These are phyloP conservation scores for Xylaria venustula DNA, from an alignment of 495 filamentous ascomycete species.

Conservation along the genomic window DNA sequence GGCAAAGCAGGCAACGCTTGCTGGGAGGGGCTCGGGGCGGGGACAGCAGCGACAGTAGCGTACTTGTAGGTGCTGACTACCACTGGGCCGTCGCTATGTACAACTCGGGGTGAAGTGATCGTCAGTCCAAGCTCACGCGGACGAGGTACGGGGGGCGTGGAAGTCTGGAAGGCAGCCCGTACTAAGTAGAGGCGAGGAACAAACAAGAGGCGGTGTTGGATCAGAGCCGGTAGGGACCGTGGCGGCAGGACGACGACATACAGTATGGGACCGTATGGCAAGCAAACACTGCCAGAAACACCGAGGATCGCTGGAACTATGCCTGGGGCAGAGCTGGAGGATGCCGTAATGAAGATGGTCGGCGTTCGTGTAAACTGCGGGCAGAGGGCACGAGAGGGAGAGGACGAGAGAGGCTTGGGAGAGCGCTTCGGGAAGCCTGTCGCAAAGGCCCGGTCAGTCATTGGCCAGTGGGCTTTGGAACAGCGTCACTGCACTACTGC, in stretches of 20 bases:
- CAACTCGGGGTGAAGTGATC: conserved; percentile 30
- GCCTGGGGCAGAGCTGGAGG: not conserved
- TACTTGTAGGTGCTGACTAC: conserved; percentile 20
- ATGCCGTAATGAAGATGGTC: too few relatives aligned
- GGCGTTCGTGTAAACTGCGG: too few relatives aligned
- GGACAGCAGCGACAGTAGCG: conserved; percentile 16
- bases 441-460: not conserved
- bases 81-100: conserved; percentile 11
- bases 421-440: not conserved
- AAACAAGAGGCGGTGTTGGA: conserved; percentile 17
- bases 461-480: not conserved
- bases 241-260: not conserved
- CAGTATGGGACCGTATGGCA: not conserved
- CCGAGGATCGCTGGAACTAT: too few relatives aligned
- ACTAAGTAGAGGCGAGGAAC: too few relatives aligned
- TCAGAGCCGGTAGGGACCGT: not conserved
- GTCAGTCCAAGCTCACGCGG: conserved; percentile 25
- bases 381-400: too few relatives aligned
- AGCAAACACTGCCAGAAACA: not conserved
- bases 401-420: not conserved
- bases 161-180: conserved; percentile 11
- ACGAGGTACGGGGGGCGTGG: conserved; percentile 1
- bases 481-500: not conserved
- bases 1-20: conserved; percentile 15
- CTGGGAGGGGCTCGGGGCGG: conserved; percentile 29